Evolutionary conservation across 202 grass and related monocot species (phyloP), one percentile per base, ranked within the genome.

Genomic region (Alloteropsis angusta): DNA sequence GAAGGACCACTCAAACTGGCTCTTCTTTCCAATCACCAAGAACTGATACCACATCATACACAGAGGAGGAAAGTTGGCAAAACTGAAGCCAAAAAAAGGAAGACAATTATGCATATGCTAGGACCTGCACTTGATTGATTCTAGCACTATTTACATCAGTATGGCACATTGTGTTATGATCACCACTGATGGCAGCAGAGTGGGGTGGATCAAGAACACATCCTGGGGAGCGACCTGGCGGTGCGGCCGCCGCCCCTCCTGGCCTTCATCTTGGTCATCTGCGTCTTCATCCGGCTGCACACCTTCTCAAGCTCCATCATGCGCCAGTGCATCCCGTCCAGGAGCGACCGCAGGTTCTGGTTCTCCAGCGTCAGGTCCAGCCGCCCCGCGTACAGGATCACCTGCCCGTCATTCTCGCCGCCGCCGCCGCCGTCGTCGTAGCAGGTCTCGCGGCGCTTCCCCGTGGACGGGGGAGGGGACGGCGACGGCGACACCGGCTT

Each of bases 251-350:
- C 65, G 23, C 65, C 32, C 59, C 72, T 84, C 74, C 50, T 84
- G 18, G 65, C 64, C 60, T 93, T 99, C 81, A 93, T 90, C 86
- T 93, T 99, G 78, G 56, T 65, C 92, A 95, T 90, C 84, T 93
- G 92, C 68, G 77, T 85, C 81, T 95, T 87, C 88, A 99, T 92
- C 86, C 87, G 84, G 72, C 84, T 87, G 72, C 92, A 99, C 15
- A 93, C 79, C 49, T 91, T 95, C 82, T 99, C 92, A 54, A 99
- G 85, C 75, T 99, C 88, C 84, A 93, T 91, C 26, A 96, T 82
- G 45, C 90, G 93, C 90, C 92, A 93, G 25, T 91, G 88, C 96
- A 96, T 96, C 41, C 96, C 84, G 80, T 96, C 85, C 30, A 99
- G 71, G 9, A 90, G 85, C 68, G 96, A 79, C 74, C 85, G 84